Evolutionary conservation across 208 protist species (phyloP).

Genomic region (Willaertia magna): DNA sequence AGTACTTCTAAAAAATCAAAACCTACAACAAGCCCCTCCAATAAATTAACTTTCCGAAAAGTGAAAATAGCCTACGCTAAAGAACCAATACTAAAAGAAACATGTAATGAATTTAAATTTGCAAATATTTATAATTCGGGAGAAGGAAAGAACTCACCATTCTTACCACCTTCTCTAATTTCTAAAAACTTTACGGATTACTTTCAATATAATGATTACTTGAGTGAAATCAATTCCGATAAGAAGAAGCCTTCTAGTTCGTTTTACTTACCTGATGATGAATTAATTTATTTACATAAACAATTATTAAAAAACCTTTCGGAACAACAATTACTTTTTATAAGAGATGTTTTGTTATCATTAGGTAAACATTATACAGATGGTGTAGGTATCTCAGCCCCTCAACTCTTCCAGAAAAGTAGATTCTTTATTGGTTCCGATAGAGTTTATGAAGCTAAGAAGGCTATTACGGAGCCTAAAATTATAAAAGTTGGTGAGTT

Average conservation of each 20-base stretch:
- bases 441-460: not conserved
- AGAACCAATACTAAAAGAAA: not conserved
- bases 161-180: no score
- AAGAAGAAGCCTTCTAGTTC: no score
- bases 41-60: not conserved
- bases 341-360: not conserved
- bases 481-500: not conserved
- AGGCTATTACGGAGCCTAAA: no score
- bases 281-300: not conserved
- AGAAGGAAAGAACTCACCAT: no score
- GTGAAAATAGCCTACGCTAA: not conserved
- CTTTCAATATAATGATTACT: no score
- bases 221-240: no score
- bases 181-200: no score
- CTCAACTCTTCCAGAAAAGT: not conserved
- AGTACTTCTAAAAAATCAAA: no score
- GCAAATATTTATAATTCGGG: not conserved
- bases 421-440: not conserved
- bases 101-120: not conserved
- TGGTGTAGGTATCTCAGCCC: not conserved
- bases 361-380: not conserved
- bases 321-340: not conserved
- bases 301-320: not conserved
- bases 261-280: not conserved
- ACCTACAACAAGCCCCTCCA: no score